phyloP scores from a whole-genome alignment of 75 land plant species.

The Pinus albicaulis region DNA sequence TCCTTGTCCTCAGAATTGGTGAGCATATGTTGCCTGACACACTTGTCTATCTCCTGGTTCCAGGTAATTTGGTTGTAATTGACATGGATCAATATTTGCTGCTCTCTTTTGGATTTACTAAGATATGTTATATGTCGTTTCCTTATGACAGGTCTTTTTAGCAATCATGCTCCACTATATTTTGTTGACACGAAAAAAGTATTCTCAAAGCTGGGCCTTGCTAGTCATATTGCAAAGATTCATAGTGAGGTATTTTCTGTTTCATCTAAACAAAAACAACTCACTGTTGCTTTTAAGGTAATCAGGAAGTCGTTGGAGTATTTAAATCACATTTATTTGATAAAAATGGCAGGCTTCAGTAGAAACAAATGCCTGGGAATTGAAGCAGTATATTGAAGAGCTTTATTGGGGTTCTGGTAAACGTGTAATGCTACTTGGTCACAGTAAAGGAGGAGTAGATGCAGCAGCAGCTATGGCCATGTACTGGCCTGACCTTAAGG shows the following conservation, averaged over 20 bases:
- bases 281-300: not conserved
- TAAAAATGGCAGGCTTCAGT: conserved; percentile 83
- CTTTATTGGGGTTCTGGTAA: conserved; percentile 87
- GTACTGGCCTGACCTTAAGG: conserved; percentile 92
- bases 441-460: conserved; percentile 99
- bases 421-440: conserved; percentile 87
- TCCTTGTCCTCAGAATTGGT: conserved; percentile 61
- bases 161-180: conserved; percentile 96
- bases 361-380: conserved; percentile 92
- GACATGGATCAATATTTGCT: not conserved
- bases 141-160: conserved; percentile 78
- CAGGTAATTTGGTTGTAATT: conserved; percentile 49
- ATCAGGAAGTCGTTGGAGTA: not conserved
- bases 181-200: conserved; percentile 78
- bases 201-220: conserved; percentile 92
- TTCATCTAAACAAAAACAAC: not conserved
- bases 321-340: not conserved
- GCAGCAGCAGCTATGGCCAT: conserved; percentile 94
- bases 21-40: conserved; percentile 83
- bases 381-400: conserved; percentile 92
- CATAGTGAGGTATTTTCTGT: conserved; percentile 87
- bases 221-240: conserved; percentile 93
- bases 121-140: not conserved
- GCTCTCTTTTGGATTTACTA: not conserved
- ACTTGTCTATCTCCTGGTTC: conserved; percentile 83